Evolutionary conservation across 306 rosid genomes (phyloP), one percentile per base, ranked within the genome.

Genomic region (Acacia acuminata): DNA sequence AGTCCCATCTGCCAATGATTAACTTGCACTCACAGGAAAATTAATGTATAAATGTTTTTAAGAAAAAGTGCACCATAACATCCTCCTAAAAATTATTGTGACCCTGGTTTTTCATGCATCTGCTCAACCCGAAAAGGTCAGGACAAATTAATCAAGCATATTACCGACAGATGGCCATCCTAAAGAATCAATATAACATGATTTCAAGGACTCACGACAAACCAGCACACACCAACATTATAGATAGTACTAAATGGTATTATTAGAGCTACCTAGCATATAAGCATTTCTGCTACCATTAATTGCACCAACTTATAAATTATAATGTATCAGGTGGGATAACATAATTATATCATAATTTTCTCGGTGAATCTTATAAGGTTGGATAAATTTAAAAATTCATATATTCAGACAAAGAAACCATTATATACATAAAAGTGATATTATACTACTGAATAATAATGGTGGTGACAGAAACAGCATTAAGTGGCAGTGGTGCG

Each of bases 1-100:
- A 95, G 87, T 81, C 99, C 99, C 99, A 95, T 95, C 99, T 95
- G 94, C 81, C 74, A 82, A 84, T 43, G 27, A 81, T 58, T 83
- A 78, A 73, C 45, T 77, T 45, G 72, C 51, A 81, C 77, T 72
- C 56, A 83, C 4, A 81, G 80, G 30, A 88, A 32, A 61, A 76
- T 60, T 44, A 71, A 77, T 8, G 5, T 42, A 68, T 11, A 42
- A 4, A 15, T 19, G 0, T 19, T 53, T 50, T 14, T 53, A n/a
- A 45, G 14, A 44, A 45, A 34, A 79, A 43, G 60, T 43, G 42
- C 60, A 83, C 16, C 71, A 61, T 63, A 68, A 60, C 79, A 82
- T 65, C 74, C 78, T 40, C 74, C n/a, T 50, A 25, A 74, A 66
- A 66, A 13, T 51, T 71, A 79, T n/a, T 69, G 20, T 40, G 50